Evolutionary conservation across 208 protist genomes (phyloP).

Genomic region (Leptomonas pyrrhocoris): DNA sequence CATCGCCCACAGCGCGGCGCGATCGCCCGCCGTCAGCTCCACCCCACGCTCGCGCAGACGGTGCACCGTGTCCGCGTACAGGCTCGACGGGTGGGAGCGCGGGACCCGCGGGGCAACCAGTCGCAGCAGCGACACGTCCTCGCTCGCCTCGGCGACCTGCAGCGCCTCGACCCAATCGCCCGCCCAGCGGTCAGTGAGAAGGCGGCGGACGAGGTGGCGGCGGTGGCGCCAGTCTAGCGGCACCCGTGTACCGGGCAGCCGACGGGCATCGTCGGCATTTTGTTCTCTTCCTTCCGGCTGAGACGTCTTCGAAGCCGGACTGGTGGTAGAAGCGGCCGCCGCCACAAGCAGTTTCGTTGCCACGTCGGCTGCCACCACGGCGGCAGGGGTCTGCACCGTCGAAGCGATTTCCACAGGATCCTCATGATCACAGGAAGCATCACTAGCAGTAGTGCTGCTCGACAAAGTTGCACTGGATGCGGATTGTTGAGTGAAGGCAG

Average conservation of each 20-base stretch:
- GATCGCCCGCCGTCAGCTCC: conserved; percentile 37
- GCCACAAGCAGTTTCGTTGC: conserved; percentile 22
- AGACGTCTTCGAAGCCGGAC: conserved; percentile 1
- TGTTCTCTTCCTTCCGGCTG: not conserved
- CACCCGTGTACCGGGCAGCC: conserved; percentile 31
- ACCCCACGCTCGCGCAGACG: conserved; percentile 7
- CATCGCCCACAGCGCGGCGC: conserved; percentile 35
- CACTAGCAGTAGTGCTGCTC: no score
- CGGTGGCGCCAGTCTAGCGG: conserved; percentile 41
- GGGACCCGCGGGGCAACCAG: conserved; percentile 43
- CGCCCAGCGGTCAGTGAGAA: conserved; percentile 65
- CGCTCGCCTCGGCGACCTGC: conserved; percentile 48
- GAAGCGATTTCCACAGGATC: no score
- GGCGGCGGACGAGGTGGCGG: conserved; percentile 29
- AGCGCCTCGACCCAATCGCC: conserved; percentile 72
- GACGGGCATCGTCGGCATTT: not conserved
- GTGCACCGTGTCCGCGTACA: conserved; percentile 39
- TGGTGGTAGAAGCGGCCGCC: no score
- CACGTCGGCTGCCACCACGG: conserved; percentile 11
- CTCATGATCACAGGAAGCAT: no score
- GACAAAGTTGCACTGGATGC: no score
- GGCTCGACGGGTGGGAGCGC: conserved; percentile 12
- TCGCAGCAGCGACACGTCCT: conserved; percentile 38
- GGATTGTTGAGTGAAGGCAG: no score
- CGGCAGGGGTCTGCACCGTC: not conserved